A percentile compares a stretch with the other conserved stretches of the same genome.
phyloP scores from a whole-genome alignment of 495 filamentous ascomycete genomes.

The Durotheca rogersii region DNA sequence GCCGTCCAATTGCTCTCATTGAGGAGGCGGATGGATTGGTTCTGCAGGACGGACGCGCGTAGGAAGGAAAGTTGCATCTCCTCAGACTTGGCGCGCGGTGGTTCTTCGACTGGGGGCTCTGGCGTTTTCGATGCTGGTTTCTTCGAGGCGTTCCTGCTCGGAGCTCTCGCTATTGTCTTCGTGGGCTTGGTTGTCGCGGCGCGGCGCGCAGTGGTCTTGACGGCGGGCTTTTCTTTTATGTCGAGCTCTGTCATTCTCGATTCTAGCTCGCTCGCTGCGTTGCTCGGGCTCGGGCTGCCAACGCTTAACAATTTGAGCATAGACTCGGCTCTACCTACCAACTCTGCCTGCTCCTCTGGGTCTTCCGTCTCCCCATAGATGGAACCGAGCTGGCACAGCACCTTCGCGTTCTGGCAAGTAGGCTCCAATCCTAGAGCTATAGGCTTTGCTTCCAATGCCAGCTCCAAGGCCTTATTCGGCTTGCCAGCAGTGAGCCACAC shows the following conservation, averaged over 20 bases:
- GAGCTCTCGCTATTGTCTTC: conserved; percentile 20
- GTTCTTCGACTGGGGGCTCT: conserved; percentile 32
- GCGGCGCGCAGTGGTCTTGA: conserved; percentile 20
- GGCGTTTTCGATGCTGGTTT: conserved; percentile 31
- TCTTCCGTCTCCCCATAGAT: conserved; percentile 47
- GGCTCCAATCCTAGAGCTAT: conserved; percentile 42
- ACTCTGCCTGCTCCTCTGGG: conserved; percentile 36
- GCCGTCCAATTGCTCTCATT: conserved; percentile 56
- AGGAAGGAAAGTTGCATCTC: conserved; percentile 60
- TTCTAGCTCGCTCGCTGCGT: conserved; percentile 37
- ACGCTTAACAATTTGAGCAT: conserved; percentile 34
- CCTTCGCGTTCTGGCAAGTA: conserved; percentile 49
- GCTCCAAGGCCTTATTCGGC: conserved; percentile 59
- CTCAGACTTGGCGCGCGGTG: conserved; percentile 35
- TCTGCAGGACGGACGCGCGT: conserved; percentile 61
- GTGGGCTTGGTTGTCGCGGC: conserved; percentile 24
- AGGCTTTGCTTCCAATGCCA: conserved; percentile 54
- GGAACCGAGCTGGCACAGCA: conserved; percentile 45
- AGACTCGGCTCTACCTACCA: conserved; percentile 43
- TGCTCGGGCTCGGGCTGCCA: conserved; percentile 5
- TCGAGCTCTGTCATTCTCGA: conserved; percentile 50
- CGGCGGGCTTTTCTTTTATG: conserved; percentile 41
- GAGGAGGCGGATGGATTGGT: conserved; percentile 60
- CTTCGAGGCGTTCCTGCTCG: conserved; percentile 27
- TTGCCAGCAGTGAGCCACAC: conserved; percentile 65